Percentiles rank a stretch among this genome's conserved stretches.
phyloP scores from a whole-genome alignment of 1,284 basidiomycete genomes.

The Ganoderma boninense region DNA sequence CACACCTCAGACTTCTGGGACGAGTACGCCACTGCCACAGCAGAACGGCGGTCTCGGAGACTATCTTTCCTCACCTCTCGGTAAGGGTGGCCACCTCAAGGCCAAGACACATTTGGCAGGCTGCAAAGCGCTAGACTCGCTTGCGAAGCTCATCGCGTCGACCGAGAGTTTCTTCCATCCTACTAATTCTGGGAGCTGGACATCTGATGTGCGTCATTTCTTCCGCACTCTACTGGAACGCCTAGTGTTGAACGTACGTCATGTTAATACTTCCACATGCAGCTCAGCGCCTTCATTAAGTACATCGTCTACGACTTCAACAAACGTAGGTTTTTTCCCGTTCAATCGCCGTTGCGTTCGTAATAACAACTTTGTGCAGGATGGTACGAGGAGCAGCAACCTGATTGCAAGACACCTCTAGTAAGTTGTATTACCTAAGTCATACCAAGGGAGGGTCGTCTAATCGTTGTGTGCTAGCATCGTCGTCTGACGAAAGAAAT shows the following conservation, averaged over 20 bases:
- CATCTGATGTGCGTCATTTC: slow-evolving; percentile 61
- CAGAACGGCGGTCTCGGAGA: slow-evolving; percentile 57
- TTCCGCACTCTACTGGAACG: background rate
- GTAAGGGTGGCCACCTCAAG: slow-evolving; percentile 48
- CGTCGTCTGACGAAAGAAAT: slow-evolving; percentile 83
- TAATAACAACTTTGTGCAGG: slow-evolving; percentile 47
- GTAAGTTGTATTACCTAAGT: slow-evolving; percentile 44
- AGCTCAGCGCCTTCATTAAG: slow-evolving; percentile 87
- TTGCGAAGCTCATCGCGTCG: slow-evolving; percentile 86
- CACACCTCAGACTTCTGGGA: slow-evolving; percentile 70
- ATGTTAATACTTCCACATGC: slow-evolving; percentile 1
- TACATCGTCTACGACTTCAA: slow-evolving; percentile 90
- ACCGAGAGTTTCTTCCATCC: slow-evolving; percentile 93
- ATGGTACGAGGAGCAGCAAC: slow-evolving; percentile 84
- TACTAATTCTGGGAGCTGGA: slow-evolving; percentile 78
- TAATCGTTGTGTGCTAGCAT: slow-evolving; percentile 48
- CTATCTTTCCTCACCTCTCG: slow-evolving; percentile 67
- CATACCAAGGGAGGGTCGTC: background rate
- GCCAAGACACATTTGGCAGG: slow-evolving; percentile 80
- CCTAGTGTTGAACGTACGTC: background rate
- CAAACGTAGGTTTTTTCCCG: slow-evolving; percentile 60
- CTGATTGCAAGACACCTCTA: slow-evolving; percentile 84
- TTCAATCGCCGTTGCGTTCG: slow-evolving; percentile 10
- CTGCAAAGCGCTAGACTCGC: slow-evolving; percentile 86
- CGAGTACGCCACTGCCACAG: slow-evolving; percentile 62